These are phyloP conservation scores for Gnomoniopsis sp. DNA, from an alignment of 2,329 filamentous ascomycete genomes.

Conservation along the genomic window DNA sequence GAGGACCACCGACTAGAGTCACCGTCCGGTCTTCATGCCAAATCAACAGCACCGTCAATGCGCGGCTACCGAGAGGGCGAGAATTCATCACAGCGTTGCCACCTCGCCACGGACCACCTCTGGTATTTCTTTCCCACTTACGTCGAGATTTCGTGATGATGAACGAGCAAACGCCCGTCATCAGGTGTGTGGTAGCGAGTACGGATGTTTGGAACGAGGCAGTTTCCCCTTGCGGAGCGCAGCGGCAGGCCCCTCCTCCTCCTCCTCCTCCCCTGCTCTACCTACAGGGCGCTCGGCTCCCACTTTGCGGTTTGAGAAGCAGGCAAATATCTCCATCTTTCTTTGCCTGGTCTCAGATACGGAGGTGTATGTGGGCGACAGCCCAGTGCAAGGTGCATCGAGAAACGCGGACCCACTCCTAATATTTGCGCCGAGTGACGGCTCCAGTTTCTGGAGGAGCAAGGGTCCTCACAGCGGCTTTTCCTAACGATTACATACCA, in stretches of 20 bases:
- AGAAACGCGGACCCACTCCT: slow-evolving; percentile 12
- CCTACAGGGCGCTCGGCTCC: background rate
- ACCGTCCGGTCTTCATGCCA: background rate
- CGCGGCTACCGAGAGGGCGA: background rate
- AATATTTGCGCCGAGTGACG: slow-evolving; percentile 15
- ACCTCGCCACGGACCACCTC: background rate
- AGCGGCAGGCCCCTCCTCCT: background rate
- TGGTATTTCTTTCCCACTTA: background rate
- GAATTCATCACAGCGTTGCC: background rate
- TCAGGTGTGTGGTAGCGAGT: slow-evolving; percentile 1
- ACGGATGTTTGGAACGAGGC: slow-evolving; percentile 2
- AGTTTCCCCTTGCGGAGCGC: slow-evolving; percentile 10
- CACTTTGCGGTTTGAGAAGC: background rate
- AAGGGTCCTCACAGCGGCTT: slow-evolving; percentile 10
- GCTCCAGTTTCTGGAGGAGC: slow-evolving; percentile 14
- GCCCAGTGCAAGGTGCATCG: background rate
- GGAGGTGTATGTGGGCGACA: slow-evolving; percentile 1
- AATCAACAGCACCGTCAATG: background rate
- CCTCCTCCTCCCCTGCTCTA: background rate
- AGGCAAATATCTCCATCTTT: slow-evolving; percentile 9
- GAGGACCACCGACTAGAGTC: background rate
- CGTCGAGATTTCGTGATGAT: background rate
- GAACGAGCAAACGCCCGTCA: background rate
- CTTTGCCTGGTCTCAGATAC: slow-evolving; percentile 1
- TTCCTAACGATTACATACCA: background rate